Conservation (phyloP, 2,329 filamentous ascomycete genomes). For the Fusarium anthophilum region DNA sequence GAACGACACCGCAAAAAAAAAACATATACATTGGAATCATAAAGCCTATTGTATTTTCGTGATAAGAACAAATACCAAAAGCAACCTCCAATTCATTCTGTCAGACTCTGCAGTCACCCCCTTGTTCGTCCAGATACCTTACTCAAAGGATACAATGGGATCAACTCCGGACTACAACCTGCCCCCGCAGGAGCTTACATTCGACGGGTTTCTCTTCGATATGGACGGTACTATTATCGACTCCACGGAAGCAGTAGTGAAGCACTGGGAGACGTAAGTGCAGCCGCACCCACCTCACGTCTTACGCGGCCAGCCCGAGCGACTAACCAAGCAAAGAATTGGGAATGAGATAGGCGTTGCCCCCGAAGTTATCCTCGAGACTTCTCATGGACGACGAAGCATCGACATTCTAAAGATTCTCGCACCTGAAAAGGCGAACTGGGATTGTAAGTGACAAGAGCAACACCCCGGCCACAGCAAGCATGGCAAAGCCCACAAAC, state of each 20-base stretch:
- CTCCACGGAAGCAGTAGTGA: slow-evolving; percentile 78
- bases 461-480: not conserved
- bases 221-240: slow-evolving; percentile 89
- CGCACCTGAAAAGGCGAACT: slow-evolving; percentile 85
- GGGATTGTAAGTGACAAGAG: slow-evolving; percentile 77
- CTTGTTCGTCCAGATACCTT: not conserved
- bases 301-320: not conserved
- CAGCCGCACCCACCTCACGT: not conserved
- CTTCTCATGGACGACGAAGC: slow-evolving; percentile 88
- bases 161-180: slow-evolving; percentile 52
- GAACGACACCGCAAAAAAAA: not conserved
- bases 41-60: not conserved
- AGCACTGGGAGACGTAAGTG: slow-evolving; percentile 77
- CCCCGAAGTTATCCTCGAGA: slow-evolving; percentile 85
- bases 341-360: slow-evolving; percentile 85
- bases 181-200: slow-evolving; percentile 57
- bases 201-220: slow-evolving; percentile 72
- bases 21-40: not conserved
- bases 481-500: not conserved
- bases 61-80: not conserved
- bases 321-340: slow-evolving; percentile 59
- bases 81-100: not conserved
- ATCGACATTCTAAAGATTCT: slow-evolving; percentile 87
- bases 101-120: not conserved
- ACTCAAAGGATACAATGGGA: slow-evolving; percentile 41